Base-by-base conservation (phyloP, 2,329 filamentous ascomycete species). In the Trichoderma sp. region DNA sequence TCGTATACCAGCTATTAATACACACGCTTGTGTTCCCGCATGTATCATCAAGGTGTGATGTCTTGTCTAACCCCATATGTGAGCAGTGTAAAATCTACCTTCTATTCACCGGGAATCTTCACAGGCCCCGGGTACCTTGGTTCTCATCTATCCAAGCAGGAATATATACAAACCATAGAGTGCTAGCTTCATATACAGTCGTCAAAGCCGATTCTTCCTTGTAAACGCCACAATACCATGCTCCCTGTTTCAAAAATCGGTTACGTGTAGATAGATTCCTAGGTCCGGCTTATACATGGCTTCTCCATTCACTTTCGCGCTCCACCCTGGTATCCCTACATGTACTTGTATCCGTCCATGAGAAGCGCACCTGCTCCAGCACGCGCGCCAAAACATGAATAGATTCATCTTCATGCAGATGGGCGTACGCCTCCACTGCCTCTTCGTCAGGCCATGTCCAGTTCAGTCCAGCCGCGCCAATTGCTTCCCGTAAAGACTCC, bases 381-480 rank as follows among this genome's bases (percentile, higher is more conserved):
- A 75, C 71, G 34, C 71, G 69, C 34, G 69, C 70, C 65, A 80
- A 69, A 35, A 71, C 71, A 37, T 63, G 59, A 17, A 76, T 70
- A 19, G 72, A 73, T 27, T 75, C 73, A 5, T 74, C 70, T 27
- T 71, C 60, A 27, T 74, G 70, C 42, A 70, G 69, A 39, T 74
- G 64, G 17, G 77, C 71, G 60, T 79, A 84, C 4, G 73, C 72
- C 53, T 74, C 69, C 17, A 82, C 76, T 22, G 78, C 75, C 45
- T 74, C 72, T 8, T 77, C 73, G 39, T 77, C 75, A 1, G 83
- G 82, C 82, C 82, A 83, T 45, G 76, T 66, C 72, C 74, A 79
- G 12, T 65, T 70, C 64, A 76, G 53, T 13, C 70, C 71, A 37
- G 72, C 70, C 17, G 70, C 68, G 42, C 75, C 72, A 35, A 78